A percentile compares a stretch with the other conserved stretches of the same genome.
phyloP scores from a whole-genome alignment of 495 filamentous ascomycete genomes.

The Penicillium psychrofluorescens region DNA sequence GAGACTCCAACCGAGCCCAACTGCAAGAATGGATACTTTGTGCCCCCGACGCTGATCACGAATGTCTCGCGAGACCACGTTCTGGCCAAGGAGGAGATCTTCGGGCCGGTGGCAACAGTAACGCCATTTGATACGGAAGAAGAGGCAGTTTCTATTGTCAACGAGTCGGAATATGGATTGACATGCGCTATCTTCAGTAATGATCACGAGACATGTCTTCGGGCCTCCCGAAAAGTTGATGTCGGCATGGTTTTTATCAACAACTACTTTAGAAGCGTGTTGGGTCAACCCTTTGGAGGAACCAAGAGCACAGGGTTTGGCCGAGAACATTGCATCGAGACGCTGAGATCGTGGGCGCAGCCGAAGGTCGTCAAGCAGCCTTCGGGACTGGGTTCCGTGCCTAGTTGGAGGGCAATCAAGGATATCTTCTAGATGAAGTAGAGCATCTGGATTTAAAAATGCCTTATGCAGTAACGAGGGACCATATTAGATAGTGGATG shows the following conservation, averaged over 20 bases:
- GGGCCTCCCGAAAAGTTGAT: constrained; percentile 53
- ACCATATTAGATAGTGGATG: too few species aligned
- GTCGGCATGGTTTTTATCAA: constrained; percentile 44
- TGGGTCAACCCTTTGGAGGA: too few species aligned
- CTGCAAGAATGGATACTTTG: constrained; percentile 44
- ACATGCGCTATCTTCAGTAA: constrained; percentile 63
- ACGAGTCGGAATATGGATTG: constrained; percentile 64
- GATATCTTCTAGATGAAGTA: too few species aligned
- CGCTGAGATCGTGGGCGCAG: too few species aligned
- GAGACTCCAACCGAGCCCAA: constrained; percentile 7
- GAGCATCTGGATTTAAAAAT: too few species aligned
- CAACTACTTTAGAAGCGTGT: too few species aligned
- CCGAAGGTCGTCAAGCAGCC: too few species aligned
- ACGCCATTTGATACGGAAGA: constrained; percentile 46
- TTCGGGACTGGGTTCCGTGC: too few species aligned
- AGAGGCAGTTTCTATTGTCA: constrained; percentile 57
- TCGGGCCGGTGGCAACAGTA: constrained; percentile 56
- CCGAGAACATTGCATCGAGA: too few species aligned
- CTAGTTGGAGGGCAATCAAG: too few species aligned
- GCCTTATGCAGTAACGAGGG: too few species aligned
- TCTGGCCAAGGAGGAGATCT: constrained; percentile 55
- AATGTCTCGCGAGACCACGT: constrained; percentile 48
- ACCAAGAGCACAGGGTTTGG: too few species aligned
- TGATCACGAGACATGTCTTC: constrained; percentile 51
- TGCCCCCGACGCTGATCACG: constrained; percentile 55